Evolutionary conservation across 768 basidiomycete genomes (phyloP).

Genomic region (Trametes meyenii): DNA sequence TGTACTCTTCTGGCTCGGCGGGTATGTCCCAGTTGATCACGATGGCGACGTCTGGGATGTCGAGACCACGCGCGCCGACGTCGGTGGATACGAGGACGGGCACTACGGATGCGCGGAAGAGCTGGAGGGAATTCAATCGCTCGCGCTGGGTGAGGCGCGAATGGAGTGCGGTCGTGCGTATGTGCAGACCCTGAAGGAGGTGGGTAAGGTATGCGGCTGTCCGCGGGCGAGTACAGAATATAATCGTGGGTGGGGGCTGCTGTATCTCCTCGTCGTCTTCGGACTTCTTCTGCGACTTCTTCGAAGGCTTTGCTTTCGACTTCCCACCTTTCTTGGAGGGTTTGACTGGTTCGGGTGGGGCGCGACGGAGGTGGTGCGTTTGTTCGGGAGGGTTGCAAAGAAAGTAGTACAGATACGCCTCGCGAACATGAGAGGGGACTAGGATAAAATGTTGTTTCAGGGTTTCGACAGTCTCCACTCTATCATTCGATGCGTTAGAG

Average conservation of each 20-base stretch:
- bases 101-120: slow-evolving; percentile 84
- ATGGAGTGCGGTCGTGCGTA: slow-evolving; percentile 89
- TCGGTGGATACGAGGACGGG: slow-evolving; percentile 94
- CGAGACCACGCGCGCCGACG: slow-evolving; percentile 92
- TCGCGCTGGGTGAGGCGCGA: slow-evolving; percentile 93
- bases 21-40: slow-evolving; percentile 99
- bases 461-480: slow-evolving; percentile 87
- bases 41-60: slow-evolving; percentile 95
- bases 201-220: slow-evolving; percentile 89
- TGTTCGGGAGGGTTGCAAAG: slow-evolving; percentile 87
- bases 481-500: slow-evolving; percentile 35
- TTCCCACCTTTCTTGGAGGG: slow-evolving; percentile 33
- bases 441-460: slow-evolving; percentile 90
- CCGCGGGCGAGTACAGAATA: slow-evolving; percentile 84
- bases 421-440: slow-evolving; percentile 92
- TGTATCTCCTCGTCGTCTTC: slow-evolving; percentile 52
- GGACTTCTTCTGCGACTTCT: slow-evolving; percentile 35
- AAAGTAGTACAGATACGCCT: slow-evolving; percentile 87
- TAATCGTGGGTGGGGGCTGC: slow-evolving; percentile 93
- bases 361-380: slow-evolving; percentile 66
- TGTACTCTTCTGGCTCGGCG: slow-evolving; percentile 87
- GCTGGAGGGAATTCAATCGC: slow-evolving; percentile 77
- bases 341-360: slow-evolving; percentile 56
- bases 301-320: slow-evolving; percentile 34
- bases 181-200: slow-evolving; percentile 74